phyloP scores from a whole-genome alignment of 805 yeast genomes.

The Komagataella populi region DNA sequence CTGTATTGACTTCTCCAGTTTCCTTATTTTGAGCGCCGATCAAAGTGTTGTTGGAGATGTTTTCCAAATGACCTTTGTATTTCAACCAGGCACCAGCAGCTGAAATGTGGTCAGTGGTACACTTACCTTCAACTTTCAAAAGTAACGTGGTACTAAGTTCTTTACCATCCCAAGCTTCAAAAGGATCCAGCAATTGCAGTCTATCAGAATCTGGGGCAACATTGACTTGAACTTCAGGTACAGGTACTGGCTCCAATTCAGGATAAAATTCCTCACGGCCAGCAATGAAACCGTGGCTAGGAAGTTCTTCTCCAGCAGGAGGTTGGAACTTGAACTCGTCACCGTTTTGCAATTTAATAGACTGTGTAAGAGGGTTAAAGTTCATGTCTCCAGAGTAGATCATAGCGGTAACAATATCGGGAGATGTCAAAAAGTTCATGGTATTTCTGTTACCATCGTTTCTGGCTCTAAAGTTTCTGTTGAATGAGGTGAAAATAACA shows the following conservation, averaged over 20 bases:
- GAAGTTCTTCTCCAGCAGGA: constrained; percentile 87
- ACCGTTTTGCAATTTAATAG: constrained; percentile 79
- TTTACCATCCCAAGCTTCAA: constrained; percentile 73
- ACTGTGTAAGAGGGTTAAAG: constrained; percentile 91
- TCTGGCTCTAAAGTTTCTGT: constrained; percentile 97
- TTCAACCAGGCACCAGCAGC: constrained; percentile 99
- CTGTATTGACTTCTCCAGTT: constrained; percentile 89
- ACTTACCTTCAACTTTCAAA: constrained; percentile 91
- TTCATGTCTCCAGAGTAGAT: constrained; percentile 94
- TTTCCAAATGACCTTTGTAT: constrained; percentile 95
- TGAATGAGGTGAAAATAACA: constrained; percentile 94
- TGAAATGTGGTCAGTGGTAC: constrained; percentile 96
- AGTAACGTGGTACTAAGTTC: constrained; percentile 68
- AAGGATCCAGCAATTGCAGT: constrained; percentile 83
- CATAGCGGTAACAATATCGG: constrained; percentile 91
- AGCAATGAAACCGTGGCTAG: constrained; percentile 76
- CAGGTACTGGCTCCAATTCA: constrained; percentile 38
- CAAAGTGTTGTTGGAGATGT: constrained; percentile 87
- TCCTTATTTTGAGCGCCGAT: constrained; percentile 96
- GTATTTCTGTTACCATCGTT: constrained; percentile 97
- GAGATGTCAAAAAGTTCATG: constrained; percentile 94
- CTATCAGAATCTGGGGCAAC: constrained; percentile 85
- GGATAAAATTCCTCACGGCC: constrained; percentile 58
- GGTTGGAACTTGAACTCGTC: constrained; percentile 79
- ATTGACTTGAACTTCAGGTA: constrained; percentile 32